These are phyloP conservation scores for Naganishia vaughanmartiniae DNA, from an alignment of 768 basidiomycete species.

Conservation along the genomic window DNA sequence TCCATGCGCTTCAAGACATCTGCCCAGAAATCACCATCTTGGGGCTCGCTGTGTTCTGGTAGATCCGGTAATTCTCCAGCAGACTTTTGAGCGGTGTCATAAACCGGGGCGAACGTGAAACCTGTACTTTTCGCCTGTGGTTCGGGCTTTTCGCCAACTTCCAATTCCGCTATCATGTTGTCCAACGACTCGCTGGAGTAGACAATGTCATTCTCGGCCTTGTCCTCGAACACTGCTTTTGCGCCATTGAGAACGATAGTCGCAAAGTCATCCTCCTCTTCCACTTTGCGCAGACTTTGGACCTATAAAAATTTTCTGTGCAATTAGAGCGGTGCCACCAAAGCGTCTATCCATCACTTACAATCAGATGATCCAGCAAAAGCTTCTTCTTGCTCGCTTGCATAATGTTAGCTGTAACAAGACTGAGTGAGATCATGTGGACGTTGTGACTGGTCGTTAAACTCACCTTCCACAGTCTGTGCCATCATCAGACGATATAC, in stretches of 20 bases:
- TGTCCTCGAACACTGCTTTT: constrained; percentile 70
- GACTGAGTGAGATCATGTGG: background rate
- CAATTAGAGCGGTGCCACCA: constrained; percentile 27
- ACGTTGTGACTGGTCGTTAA: background rate
- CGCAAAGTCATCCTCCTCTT: constrained; percentile 76
- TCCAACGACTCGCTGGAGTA: constrained; percentile 75
- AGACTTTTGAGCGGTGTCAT: constrained; percentile 25
- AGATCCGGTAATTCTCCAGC: constrained; percentile 17
- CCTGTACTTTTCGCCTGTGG: constrained; percentile 8
- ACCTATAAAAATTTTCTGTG: constrained; percentile 32
- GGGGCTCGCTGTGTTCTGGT: background rate
- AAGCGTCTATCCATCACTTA: constrained; percentile 45
- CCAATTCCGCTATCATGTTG: constrained; percentile 79
- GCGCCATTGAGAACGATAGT: constrained; percentile 81
- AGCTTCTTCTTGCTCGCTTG: constrained; percentile 93
- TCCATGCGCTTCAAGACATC: constrained; percentile 24
- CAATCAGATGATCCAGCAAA: constrained; percentile 88
- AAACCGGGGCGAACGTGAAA: constrained; percentile 32
- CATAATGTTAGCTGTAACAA: constrained; percentile 73
- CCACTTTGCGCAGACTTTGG: constrained; percentile 87
- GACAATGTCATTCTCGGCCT: constrained; percentile 62
- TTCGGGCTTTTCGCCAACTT: constrained; percentile 48
- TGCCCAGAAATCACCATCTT: constrained; percentile 32
- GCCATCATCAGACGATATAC: constrained; percentile 97
- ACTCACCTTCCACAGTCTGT: constrained; percentile 78